A percentile compares a stretch with the other conserved stretches of the same genome.
Conservation (phyloP, 768 basidiomycete species). For the Tricholoma matsutake region DNA sequence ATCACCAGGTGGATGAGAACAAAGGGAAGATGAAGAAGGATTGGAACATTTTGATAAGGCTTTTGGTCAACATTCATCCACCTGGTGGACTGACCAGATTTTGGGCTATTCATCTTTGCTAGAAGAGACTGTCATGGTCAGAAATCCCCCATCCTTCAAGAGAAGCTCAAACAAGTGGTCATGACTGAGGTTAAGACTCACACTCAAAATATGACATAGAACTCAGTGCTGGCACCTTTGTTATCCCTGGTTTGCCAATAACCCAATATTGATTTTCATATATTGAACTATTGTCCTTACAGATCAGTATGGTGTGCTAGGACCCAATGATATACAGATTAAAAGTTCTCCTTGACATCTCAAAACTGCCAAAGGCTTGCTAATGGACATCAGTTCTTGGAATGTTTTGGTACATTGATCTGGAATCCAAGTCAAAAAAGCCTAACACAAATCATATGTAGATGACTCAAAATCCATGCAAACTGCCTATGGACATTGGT, state of each 20-base stretch:
- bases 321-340: constrained; percentile 55
- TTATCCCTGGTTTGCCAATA: constrained; percentile 51
- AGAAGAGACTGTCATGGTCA: constrained; percentile 57
- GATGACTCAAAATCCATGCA: constrained; percentile 67
- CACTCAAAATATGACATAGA: constrained; percentile 47
- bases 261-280: constrained; percentile 17
- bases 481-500: constrained; percentile 62
- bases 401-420: constrained; percentile 46
- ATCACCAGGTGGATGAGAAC: constrained; percentile 34
- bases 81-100: constrained; percentile 66
- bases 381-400: constrained; percentile 49
- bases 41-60: constrained; percentile 23
- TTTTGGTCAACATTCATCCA: constrained; percentile 41
- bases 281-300: not conserved
- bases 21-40: constrained; percentile 40
- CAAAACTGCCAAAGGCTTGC: constrained; percentile 35
- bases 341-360: constrained; percentile 47
- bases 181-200: constrained; percentile 40
- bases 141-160: constrained; percentile 44
- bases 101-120: constrained; percentile 60
- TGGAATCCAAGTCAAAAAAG: not conserved
- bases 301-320: constrained; percentile 54
- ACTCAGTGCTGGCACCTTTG: constrained; percentile 58
- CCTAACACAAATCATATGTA: constrained; percentile 14
- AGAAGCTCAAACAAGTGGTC: constrained; percentile 51